Evolutionary conservation across 352 stramenopile species (phyloP), one percentile per base, ranked within the genome.

Genomic region (Phytophthora ramorum): DNA sequence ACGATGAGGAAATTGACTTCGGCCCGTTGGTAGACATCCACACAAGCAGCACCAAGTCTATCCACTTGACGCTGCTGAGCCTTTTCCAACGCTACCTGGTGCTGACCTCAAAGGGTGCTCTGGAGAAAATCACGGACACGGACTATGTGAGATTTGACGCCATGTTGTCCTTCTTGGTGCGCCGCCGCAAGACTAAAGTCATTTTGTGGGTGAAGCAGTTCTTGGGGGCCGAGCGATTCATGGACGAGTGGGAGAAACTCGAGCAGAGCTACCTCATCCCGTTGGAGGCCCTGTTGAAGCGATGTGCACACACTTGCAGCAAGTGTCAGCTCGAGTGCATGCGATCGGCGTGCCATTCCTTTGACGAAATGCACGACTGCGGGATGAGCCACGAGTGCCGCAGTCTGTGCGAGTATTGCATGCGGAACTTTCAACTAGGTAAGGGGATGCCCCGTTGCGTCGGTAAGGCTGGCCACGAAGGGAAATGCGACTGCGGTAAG

Each of bases 271-370:
- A 69, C 16, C 7, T 81, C 22, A 8, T 58, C 38, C 53, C 66
- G 4, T 76, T 80, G 5, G 63, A 73, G 17, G 32, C 61, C 6
- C 24, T 79, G 0, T 52, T 83, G 10, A 73, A 60, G 19, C 41
- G 77, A 56, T 85, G 77, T 38, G 19, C 61, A 7, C 71, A 83
- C 14, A n/a, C 4, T 20, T 83, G 77, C 22, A 16, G 59, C 0
- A 44, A 75, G 7, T 86, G 77, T 20, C 68, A 78, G 16, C 65
- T 86, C 9, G 49, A 69, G 28, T 86, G 77, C 26, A 73, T 83
- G 60, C 57, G 60, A n/a, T 78, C 63, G 3, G 40, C 57, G 6
- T 69, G 54, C 12, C 77, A 86, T 30, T 72, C 60, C 0, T 56
- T 70, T 55, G 43, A 63, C 28, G 49, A 68, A n/a, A 35, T 52